Evolutionary conservation across 208 protist species (phyloP), one percentile per base, ranked within the genome.

Genomic region (Trypanosoma conorhini): DNA sequence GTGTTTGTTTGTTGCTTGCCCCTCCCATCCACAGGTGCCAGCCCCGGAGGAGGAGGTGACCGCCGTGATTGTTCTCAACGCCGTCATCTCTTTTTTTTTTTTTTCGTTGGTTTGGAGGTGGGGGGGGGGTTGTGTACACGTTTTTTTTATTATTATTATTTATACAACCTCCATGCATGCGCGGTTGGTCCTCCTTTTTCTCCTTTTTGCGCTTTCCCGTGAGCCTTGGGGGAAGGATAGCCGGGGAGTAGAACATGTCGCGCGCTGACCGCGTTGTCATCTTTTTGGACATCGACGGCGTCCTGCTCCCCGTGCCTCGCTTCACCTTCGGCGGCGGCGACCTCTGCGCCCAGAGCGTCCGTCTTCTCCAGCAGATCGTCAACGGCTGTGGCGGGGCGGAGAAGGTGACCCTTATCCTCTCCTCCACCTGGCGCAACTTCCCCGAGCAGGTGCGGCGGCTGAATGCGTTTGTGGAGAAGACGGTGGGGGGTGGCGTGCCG

Each of bases 221-320:
- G 26, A 42, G 12, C 8, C 8, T 5, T 12, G 38, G 38, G 38
- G 38, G 38, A 12, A 5, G 38, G 38, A 42, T 42, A 42, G 5
- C 12, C 8, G 12, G 12, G 38, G 38, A 42, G 12, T 19, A 26
- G 30, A 58, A 70, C 42, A 50, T 59, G 56, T 50, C 74, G 5
- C 59, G 76, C 38, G 87, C 70, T 40, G 79, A 84, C 42, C 78
- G 86, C 22, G 85, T 82, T 65, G 83, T 95, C 9, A 85, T 95
- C 38, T 95, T 95, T 70, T 76, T 95, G 22, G 90, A 95, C 63
- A 81, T 95, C 48, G 90, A 95, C 60, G 90, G 90, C 44, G 90
- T 95, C 15, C 84, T 95, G 30, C 74, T 95, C 30, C 87, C 90
- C 7, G 90, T 95, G 0, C 84, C 87, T 17, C 83, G 84, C 24